Base-by-base conservation (phyloP, 192 early-diverging fungal species). In the Coemansia sp. region DNA sequence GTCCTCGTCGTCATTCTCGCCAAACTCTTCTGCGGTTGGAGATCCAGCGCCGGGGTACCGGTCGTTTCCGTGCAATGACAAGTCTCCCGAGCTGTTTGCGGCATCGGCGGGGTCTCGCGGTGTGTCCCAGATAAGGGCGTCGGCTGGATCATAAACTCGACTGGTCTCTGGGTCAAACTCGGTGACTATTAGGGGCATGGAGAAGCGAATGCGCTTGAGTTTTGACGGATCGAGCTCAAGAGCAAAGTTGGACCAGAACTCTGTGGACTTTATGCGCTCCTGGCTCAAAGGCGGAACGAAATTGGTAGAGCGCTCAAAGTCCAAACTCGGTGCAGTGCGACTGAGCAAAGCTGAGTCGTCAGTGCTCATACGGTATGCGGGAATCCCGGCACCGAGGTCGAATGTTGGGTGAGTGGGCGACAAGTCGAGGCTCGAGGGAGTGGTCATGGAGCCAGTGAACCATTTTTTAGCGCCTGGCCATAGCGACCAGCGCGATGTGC, bases 121-220 rank as follows among this genome's bases (percentile, higher is more conserved):
- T n/a, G 59, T 40, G 16, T 60, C 59, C 59, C 59, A 60, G 16
- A 60, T 60, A 36, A 60, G 35, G 36, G 36, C 59, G 35, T 41
- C 40, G 29, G 54, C 54, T 21, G 54, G 51, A 40, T 70, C 70
- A 31, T 67, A 84, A 14, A 72, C 65, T 10, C 72, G 70, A 51
- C 69, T 70, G 11, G 63, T 73, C 5, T 79, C 74, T 4, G 77
- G 74, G 60, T 74, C 74, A 59, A 80, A 84, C 59, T 84, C 83
- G 33, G 83, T 84, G 35, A 84, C 75, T 48, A 78, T 84, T n/a
- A 79, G 72, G n/a, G 83, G 83, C 74, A 84, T 77, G 4, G 83
- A 84, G 48, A 84, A 84, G 54, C 83, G 83, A 24, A 80, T 79
- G 31, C 83, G 74, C 40, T 72, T 76, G 27, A 84, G 73, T 31